Base-by-base conservation (phyloP, 2,329 filamentous ascomycete species). In the Lachnellula subtilissima region DNA sequence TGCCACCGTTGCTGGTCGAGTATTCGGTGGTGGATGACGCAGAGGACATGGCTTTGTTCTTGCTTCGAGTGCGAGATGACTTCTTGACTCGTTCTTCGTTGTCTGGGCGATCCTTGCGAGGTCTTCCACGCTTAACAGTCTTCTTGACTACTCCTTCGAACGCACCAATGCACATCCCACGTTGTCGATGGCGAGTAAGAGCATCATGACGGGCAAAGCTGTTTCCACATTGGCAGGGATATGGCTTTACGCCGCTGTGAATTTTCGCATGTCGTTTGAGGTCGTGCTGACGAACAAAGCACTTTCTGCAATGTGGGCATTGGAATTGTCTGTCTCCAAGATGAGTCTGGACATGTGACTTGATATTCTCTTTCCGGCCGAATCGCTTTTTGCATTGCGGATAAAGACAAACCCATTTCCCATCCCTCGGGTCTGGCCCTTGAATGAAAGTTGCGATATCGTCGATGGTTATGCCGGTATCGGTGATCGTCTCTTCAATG, bases 321-420 rank as follows among this genome's bases (percentile, higher is more conserved):
- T 90, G 87, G 75, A 91, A 99, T 71, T 97, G 94, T 48, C 94
- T 84, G 72, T 99, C 94, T 67, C 95, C 94, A 61, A 99, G 86
- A 73, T 99, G 94, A 3, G 94, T 99, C 74, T 99, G 94, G 14
- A 99, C 90, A 71, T 99, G 94, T 0, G 92, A 96, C 71, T 96
- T 96, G 77, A 97, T 97, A 74, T 99, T 97, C 73, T 99, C 94
- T 72, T 97, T 96, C 65, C 94, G 85, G n/a, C 92, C 93, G 70
- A 99, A 97, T 52, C 86, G 84, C 73, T 96, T 96, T 64, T 86
- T 83, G 73, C 94, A 99, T 28, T 85, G 86, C 8, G 90, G 77
- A 65, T 76, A 92, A n/a, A 83, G 73, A 69, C 89, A 94, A 6
- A 85, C 77, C 87, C 88, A 94, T 72, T 91, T 91, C 64, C 86